Percentiles rank a stretch among this genome's conserved stretches.
These are phyloP conservation scores for Coprinopsis cinerea DNA, from an alignment of 768 basidiomycete genomes.

Conservation along the genomic window DNA sequence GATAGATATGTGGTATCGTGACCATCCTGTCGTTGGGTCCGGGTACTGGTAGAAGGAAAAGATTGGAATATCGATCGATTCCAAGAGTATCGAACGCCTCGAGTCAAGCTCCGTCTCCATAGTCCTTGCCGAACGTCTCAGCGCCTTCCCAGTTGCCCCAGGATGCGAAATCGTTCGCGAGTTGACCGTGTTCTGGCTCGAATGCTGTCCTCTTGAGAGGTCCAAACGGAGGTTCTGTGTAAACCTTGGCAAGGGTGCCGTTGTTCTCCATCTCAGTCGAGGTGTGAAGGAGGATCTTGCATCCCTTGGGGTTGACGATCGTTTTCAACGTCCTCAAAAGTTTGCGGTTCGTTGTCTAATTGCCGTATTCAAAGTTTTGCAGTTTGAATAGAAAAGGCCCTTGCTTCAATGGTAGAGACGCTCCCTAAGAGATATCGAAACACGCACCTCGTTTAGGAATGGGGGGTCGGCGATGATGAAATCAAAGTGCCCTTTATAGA, in stretches of 20 bases:
- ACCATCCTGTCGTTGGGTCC: too few relatives aligned
- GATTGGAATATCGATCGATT: too few relatives aligned
- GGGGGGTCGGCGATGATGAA: slow-evolving; percentile 40
- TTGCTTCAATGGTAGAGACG: not conserved
- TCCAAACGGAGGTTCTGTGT: slow-evolving; percentile 31
- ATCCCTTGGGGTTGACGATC: slow-evolving; percentile 33
- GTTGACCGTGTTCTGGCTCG: slow-evolving; percentile 29
- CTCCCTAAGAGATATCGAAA: not conserved
- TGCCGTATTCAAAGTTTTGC: too few relatives aligned
- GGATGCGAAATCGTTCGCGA: slow-evolving; percentile 38
- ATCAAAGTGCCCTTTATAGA: slow-evolving; percentile 28
- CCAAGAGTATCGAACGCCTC: too few relatives aligned
- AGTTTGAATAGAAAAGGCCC: not conserved
- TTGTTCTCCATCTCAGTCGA: slow-evolving; percentile 31
- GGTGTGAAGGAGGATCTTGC: slow-evolving; percentile 35
- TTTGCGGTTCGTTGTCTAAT: slow-evolving; percentile 34
- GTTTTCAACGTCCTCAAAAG: slow-evolving; percentile 31
- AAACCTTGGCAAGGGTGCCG: slow-evolving; percentile 25
- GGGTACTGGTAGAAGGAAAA: too few relatives aligned
- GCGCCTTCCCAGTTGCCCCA: slow-evolving; percentile 40
- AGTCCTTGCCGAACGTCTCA: slow-evolving; percentile 23
- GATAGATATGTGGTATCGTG: too few relatives aligned
- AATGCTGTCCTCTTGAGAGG: slow-evolving; percentile 30
- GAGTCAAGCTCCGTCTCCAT: not conserved
- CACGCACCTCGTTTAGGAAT: slow-evolving; percentile 38